These are phyloP conservation scores for Plectosphaerella sp. DNA, from an alignment of 2,329 filamentous ascomycete species.

Conservation along the genomic window DNA sequence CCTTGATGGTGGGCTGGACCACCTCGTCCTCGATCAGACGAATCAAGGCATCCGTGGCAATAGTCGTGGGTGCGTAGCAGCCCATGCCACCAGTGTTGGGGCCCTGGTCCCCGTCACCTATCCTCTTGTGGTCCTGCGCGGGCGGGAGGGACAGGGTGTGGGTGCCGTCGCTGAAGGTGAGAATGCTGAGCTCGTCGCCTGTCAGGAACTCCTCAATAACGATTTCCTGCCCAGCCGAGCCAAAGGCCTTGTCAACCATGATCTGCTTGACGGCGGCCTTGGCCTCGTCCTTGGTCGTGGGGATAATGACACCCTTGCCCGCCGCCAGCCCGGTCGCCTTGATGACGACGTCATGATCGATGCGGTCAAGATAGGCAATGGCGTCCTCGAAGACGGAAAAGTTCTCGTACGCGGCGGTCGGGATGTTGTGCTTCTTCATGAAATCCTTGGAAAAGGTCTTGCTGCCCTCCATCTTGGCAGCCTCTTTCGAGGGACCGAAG, in stretches of 20 bases:
- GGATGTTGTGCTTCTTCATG: constrained; percentile 69
- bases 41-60: constrained; percentile 46
- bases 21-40: constrained; percentile 55
- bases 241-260: constrained; percentile 64
- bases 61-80: constrained; percentile 63
- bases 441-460: constrained; percentile 79
- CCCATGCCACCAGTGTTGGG: constrained; percentile 76
- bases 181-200: constrained; percentile 65
- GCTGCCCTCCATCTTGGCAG: constrained; percentile 71
- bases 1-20: constrained; percentile 49
- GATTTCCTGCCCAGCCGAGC: constrained; percentile 61
- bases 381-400: constrained; percentile 60
- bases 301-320: constrained; percentile 57
- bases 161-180: constrained; percentile 65
- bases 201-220: constrained; percentile 70
- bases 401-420: constrained; percentile 68
- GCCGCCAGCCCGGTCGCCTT: constrained; percentile 72
- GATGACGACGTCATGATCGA: constrained; percentile 61
- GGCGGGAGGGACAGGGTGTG: constrained; percentile 61
- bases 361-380: constrained; percentile 54
- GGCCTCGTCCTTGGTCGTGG: constrained; percentile 50
- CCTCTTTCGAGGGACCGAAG: constrained; percentile 66
- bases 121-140: constrained; percentile 70
- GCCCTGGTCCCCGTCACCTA: constrained; percentile 63
- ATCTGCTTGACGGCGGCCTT: constrained; percentile 60